Percentiles rank a stretch among this genome's conserved stretches.
Evolutionary conservation across 139 green algal genomes (phyloP).

Genomic region (Coccomyxa sp.): DNA sequence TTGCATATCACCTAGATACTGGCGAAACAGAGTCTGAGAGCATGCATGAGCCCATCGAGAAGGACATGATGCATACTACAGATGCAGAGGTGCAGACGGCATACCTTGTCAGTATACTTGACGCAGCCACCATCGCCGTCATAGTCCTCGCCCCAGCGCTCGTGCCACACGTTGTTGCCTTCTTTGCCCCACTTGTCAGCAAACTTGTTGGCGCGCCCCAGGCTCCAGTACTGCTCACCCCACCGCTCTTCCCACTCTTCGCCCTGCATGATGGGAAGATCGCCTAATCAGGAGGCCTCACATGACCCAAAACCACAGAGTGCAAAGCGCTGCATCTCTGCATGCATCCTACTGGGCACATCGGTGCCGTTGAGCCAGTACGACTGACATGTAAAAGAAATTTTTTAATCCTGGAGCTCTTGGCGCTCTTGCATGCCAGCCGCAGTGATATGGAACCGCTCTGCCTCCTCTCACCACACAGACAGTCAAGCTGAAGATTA

Average conservation of each 20-base stretch:
- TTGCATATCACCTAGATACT: background rate
- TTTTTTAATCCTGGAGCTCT: too few relatives aligned
- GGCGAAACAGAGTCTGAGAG: background rate
- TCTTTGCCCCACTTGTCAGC: constrained; percentile 84
- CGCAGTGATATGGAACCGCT: too few relatives aligned
- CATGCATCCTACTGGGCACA: too few relatives aligned
- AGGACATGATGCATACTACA: background rate
- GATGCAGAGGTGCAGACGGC: background rate
- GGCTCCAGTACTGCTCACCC: constrained; percentile 65
- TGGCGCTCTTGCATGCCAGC: too few relatives aligned
- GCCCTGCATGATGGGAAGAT: constrained; percentile 13
- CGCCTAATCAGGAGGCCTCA: background rate
- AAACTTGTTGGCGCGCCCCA: constrained; percentile 66
- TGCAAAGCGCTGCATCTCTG: too few relatives aligned
- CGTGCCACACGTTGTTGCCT: constrained; percentile 76
- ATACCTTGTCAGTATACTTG: constrained; percentile 74
- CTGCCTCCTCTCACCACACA: too few relatives aligned
- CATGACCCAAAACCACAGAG: too few relatives aligned
- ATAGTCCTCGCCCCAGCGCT: constrained; percentile 85
- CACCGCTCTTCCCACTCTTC: constrained; percentile 91
- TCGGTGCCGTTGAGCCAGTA: too few relatives aligned
- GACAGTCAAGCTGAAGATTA: too few relatives aligned
- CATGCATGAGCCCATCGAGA: background rate
- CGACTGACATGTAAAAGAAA: too few relatives aligned
- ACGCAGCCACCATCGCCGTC: constrained; percentile 57